Evolutionary conservation across 495 filamentous ascomycete genomes (phyloP), one percentile per base, ranked within the genome.

Genomic region (Penicillium ucsense): DNA sequence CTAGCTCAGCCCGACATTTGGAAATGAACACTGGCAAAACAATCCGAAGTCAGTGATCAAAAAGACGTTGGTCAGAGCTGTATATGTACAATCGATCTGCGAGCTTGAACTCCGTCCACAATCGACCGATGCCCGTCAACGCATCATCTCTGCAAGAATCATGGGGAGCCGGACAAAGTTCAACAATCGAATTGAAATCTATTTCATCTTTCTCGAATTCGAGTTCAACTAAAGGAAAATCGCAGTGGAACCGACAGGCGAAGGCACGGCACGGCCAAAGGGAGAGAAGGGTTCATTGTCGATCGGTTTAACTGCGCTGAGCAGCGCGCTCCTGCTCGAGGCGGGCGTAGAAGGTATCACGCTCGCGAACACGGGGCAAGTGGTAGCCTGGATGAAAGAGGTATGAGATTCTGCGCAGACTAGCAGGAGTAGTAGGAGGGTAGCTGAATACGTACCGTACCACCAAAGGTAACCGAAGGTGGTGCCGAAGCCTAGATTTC

Each of bases 401-500:
- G 8, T 8, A 11, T 35, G 31, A 20, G 8, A 29, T 35, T 33
- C 20, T 8, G 35, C 45, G 38, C 49, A 43, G 30, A 3, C 6
- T 38, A 34, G 27, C 30, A 28, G 5, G 35, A 8, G 33, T 36
- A 29, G 31, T 12, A 10, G 33, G 35, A 10, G 33, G 36, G 33
- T 27, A 28, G 38, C 30, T 48, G 20, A 42, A 8, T 67, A 84
- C 81, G 51, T 81, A 84, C 80, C 84, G 70, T 88, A 90, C 86
- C 86, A 90, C 69, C 75, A 90, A 63, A 80, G 72, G 68, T 85
- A 89, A 59, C 83, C 86, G 64, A 78, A 75, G 49, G 83, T 75
- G 52, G 74, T 75, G 53, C 84, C 84, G 64, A 86, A 76, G 63
- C 84, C 84, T 82, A 42, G 8, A 27, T 20, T 28, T 39, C 43